phyloP scores from a whole-genome alignment of 164 flowering plant species.

The Vitis rotundifolia region DNA sequence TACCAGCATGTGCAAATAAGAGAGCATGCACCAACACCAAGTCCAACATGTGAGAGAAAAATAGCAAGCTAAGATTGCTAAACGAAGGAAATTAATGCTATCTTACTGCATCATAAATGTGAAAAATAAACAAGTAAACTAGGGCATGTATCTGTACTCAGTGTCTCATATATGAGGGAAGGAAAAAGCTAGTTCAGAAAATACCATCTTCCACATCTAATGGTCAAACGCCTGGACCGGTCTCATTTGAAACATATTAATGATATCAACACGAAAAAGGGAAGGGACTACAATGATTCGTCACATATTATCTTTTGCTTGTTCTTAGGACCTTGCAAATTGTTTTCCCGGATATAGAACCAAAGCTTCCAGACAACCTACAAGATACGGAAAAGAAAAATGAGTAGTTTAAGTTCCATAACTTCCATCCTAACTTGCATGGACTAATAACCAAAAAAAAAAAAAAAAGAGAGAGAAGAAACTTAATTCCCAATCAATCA shows the following conservation, averaged over 20 bases:
- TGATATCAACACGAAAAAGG: constrained; percentile 43
- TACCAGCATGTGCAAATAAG: too few species aligned
- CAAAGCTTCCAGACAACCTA: constrained; percentile 67
- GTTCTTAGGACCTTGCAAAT: constrained; percentile 61
- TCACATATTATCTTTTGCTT: constrained; percentile 51
- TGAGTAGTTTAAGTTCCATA: too few species aligned
- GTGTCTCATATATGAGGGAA: too few species aligned
- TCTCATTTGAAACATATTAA: constrained; percentile 71
- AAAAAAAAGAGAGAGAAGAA: background rate
- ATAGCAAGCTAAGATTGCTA: too few species aligned
- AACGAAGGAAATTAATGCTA: too few species aligned
- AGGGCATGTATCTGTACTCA: too few species aligned
- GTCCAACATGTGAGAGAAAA: too few species aligned
- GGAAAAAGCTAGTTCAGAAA: background rate
- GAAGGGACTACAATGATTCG: constrained; percentile 32
- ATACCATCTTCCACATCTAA: constrained; percentile 41
- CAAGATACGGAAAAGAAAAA: constrained; percentile 9
- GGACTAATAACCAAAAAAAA: constrained; percentile 1
- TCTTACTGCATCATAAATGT: too few species aligned
- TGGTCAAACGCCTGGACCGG: constrained; percentile 59
- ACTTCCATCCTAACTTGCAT: too few species aligned
- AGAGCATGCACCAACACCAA: too few species aligned
- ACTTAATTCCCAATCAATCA: constrained; percentile 29
- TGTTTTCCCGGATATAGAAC: constrained; percentile 51
- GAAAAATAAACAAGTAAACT: too few species aligned